A percentile compares a stretch with the other conserved stretches of the same genome.
Evolutionary conservation across 192 early-diverging fungal genomes (phyloP).

Genomic region (Backusella tarrabulga): DNA sequence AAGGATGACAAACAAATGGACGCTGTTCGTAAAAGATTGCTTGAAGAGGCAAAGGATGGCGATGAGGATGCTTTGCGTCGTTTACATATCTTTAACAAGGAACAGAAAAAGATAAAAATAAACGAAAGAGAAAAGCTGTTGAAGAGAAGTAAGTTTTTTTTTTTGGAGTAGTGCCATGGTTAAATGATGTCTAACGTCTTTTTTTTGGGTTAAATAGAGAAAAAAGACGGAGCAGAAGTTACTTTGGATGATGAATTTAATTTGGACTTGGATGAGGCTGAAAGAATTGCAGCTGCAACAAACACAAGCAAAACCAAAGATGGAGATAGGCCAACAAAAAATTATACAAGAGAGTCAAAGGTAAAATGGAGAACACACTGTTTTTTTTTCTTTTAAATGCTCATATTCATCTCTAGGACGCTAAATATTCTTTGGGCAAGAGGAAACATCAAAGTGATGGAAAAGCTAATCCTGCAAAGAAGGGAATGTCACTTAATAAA

Average conservation of each 20-base stretch:
- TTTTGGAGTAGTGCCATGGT: background rate
- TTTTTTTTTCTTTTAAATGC: no score
- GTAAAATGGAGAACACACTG: background rate
- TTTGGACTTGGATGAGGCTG: conserved; percentile 55
- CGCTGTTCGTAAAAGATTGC: conserved; percentile 54
- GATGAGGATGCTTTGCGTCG: conserved; percentile 82
- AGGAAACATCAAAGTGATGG: background rate
- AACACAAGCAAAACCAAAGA: background rate
- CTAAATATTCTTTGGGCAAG: conserved; percentile 7
- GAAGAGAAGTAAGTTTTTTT: conserved; percentile 71
- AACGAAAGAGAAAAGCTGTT: conserved; percentile 80
- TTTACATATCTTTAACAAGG: conserved; percentile 92
- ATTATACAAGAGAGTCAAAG: conserved; percentile 14
- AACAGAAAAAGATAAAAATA: conserved; percentile 78
- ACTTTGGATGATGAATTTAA: conserved; percentile 63
- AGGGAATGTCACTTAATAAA: conserved; percentile 10
- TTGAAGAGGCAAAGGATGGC: conserved; percentile 79
- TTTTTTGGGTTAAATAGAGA: conserved; percentile 34
- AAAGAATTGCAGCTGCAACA: conserved; percentile 11
- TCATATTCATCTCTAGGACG: background rate
- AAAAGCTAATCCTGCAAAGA: background rate
- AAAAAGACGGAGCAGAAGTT: conserved; percentile 45
- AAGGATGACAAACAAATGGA: conserved; percentile 93
- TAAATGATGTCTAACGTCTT: background rate
- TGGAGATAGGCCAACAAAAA: background rate